phyloP scores from a whole-genome alignment of 2,329 filamentous ascomycete species.

The Thielaviopsis ethacetica region DNA sequence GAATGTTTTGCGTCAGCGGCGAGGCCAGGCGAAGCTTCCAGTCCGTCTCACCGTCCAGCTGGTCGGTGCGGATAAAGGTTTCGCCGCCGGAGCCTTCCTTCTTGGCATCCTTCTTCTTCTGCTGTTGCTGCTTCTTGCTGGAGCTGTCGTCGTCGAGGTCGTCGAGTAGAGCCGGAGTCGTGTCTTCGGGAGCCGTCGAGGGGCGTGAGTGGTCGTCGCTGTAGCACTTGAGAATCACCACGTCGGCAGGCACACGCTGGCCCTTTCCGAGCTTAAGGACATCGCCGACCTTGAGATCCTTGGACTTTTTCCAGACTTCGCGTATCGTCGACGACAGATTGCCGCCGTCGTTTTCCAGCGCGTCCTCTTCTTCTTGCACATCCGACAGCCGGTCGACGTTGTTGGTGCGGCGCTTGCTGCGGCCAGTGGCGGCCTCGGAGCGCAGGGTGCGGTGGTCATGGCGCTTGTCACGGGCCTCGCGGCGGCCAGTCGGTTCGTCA shows the following conservation, averaged over 20 bases:
- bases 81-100: constrained; percentile 46
- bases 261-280: constrained; percentile 87
- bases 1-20: constrained; percentile 64
- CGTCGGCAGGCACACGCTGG: constrained; percentile 84
- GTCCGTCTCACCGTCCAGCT: constrained; percentile 93
- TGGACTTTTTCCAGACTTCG: constrained; percentile 66
- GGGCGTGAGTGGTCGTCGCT: constrained; percentile 2
- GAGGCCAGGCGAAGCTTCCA: constrained; percentile 92
- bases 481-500: constrained; percentile 31
- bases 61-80: constrained; percentile 93
- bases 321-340: constrained; percentile 34
- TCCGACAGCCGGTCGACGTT: constrained; percentile 33
- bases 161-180: constrained; percentile 18
- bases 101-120: constrained; percentile 20
- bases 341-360: constrained; percentile 26
- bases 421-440: constrained; percentile 20
- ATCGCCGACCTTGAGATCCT: constrained; percentile 84
- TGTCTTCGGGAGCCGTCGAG: constrained; percentile 32
- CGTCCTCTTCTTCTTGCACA: constrained; percentile 53
- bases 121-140: background rate
- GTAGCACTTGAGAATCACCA: constrained; percentile 77
- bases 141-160: constrained; percentile 16
- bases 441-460: constrained; percentile 22
- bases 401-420: constrained; percentile 10
- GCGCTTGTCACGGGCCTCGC: constrained; percentile 16